Evolutionary conservation across 768 basidiomycete species (phyloP).

Genomic region (Chiua virens): DNA sequence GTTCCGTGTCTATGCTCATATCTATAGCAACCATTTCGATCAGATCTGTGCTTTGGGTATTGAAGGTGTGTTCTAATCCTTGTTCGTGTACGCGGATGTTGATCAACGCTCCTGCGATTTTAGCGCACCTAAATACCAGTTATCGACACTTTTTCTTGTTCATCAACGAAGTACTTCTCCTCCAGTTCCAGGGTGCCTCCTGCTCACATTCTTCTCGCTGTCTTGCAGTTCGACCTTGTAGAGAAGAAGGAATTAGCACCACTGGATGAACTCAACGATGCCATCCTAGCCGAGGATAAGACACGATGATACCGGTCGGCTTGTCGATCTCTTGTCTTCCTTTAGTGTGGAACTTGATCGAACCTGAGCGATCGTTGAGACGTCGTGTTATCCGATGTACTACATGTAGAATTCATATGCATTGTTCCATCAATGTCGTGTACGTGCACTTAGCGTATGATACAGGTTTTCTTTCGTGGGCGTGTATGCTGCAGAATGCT

Average conservation of each 20-base stretch:
- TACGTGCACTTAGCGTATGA: constrained; percentile 4
- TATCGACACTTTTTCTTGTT: constrained; percentile 98
- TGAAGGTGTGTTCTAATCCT: constrained; percentile 62
- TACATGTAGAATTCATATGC: background rate
- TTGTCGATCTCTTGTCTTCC: background rate
- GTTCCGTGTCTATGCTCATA: constrained; percentile 97
- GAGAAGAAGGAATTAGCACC: constrained; percentile 96
- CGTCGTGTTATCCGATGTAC: background rate
- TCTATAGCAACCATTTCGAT: constrained; percentile 99
- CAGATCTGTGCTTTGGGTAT: constrained; percentile 98
- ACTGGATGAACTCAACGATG: constrained; percentile 92
- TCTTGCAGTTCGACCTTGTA: constrained; percentile 79
- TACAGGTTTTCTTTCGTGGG: constrained; percentile 10
- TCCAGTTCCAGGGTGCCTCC: background rate
- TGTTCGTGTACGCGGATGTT: background rate
- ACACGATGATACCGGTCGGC: constrained; percentile 18
- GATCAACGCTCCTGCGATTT: background rate
- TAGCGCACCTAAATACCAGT: constrained; percentile 97
- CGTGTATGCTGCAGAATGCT: background rate
- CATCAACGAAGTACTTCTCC: constrained; percentile 79
- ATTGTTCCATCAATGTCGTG: constrained; percentile 13
- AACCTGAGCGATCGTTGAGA: background rate
- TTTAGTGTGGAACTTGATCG: background rate
- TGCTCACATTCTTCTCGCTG: constrained; percentile 6
- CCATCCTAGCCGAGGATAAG: constrained; percentile 68